Conservation (phyloP, 768 basidiomycete genomes). For the Trametes coccinea region DNA sequence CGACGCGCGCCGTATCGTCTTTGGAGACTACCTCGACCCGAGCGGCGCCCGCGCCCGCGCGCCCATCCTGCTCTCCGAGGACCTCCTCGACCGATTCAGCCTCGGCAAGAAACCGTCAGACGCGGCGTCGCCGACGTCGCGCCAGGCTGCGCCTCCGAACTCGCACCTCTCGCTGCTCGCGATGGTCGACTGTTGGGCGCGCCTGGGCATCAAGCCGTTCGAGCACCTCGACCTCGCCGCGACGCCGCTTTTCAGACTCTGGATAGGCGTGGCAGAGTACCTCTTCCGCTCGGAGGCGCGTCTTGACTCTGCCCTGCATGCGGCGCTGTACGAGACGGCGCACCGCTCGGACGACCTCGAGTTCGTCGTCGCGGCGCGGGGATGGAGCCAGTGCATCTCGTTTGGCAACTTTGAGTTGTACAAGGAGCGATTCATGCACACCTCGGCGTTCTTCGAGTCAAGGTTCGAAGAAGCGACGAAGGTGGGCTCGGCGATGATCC, state of each 20-base stretch:
- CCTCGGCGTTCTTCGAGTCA: constrained; percentile 79
- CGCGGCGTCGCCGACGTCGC: constrained; percentile 1
- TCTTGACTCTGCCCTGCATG: constrained; percentile 69
- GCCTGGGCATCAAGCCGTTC: constrained; percentile 83
- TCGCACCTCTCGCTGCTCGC: constrained; percentile 93
- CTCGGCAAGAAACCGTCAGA: constrained; percentile 49
- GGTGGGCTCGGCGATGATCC: constrained; percentile 87
- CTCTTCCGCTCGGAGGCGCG: constrained; percentile 74
- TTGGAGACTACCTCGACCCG: constrained; percentile 42
- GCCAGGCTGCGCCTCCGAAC: constrained; percentile 50
- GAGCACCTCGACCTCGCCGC: constrained; percentile 91
- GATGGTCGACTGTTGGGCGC: constrained; percentile 98
- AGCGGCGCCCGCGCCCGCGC: constrained; percentile 32
- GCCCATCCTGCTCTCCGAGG: constrained; percentile 82
- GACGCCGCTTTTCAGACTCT: constrained; percentile 93
- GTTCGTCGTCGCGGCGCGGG: constrained; percentile 89
- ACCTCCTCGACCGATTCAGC: constrained; percentile 87
- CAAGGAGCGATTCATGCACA: constrained; percentile 74
- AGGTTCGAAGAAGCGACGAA: constrained; percentile 85
- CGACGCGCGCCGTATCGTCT: constrained; percentile 74
- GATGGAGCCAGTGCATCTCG: constrained; percentile 94
- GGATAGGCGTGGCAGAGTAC: constrained; percentile 96
- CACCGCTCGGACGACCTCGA: constrained; percentile 90
- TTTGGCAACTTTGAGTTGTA: constrained; percentile 94
- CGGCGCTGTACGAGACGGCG: constrained; percentile 72